Base-by-base conservation (phyloP, 192 early-diverging fungal genomes). In the Podila epigama region DNA sequence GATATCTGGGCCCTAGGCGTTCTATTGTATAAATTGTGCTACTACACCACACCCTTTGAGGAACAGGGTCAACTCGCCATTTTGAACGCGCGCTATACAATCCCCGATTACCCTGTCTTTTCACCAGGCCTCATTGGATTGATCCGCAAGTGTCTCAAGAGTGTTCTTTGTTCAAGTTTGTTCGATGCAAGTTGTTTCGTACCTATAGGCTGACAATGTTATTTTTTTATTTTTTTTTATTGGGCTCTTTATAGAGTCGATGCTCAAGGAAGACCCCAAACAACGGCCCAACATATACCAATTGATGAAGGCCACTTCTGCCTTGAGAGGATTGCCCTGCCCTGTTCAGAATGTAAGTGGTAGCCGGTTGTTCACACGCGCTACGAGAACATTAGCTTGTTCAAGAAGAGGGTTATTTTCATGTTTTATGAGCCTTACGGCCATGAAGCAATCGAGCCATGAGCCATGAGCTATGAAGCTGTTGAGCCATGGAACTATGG, bases 31-130 rank as follows among this genome's bases (percentile, higher is more conserved):
- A 98, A 98, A 78, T 85, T 97, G 31, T 97, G 96, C 81, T 98
- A 92, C 79, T 95, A 94, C 81, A 90, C 89, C 7, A 98, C 97
- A 7, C 97, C 97, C 2, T 98, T 98, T 72, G 97, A 98, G 73
- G 91, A 97, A 29, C 84, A 86, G 41, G 93, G 94, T 13, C 90
- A 90, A 40, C 71, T 96, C 40, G 94, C 95, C 12, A 97, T 97
- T 36, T 73, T 98, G 41, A 97, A 96, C 64, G 93, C 88, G 16
- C 86, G 90, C 34, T 97, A 95, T 70, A 84, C 83, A 10, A 89
- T 96, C 51, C 97, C 96, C 1, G 80, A 63, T 7, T 69, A 83
- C 2, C 97, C 97, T 10, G 60, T 53, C n/a, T 94, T 92, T 60
- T 89, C 90, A 1, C 67, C 70, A 41, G 66, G 80, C 28, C 63